These are phyloP conservation scores for Rhynchospora pubera DNA, from an alignment of 176 grass and related monocot genomes.

Conservation along the genomic window DNA sequence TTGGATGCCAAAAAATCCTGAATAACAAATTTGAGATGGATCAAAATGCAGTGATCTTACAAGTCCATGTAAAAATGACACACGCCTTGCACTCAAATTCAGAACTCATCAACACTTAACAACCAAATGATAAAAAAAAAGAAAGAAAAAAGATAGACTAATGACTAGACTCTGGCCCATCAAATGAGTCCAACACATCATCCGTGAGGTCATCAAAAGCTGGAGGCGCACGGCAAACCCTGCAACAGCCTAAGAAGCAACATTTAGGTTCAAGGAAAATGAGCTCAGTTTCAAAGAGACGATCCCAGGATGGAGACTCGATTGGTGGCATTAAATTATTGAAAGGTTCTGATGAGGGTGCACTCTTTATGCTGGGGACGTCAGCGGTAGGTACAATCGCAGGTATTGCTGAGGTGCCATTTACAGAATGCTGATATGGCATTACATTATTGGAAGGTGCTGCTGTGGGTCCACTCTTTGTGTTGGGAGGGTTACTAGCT, in stretches of 20 bases:
- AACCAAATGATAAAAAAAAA: background rate
- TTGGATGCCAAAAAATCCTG: background rate
- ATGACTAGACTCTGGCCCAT: background rate
- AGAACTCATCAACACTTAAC: background rate
- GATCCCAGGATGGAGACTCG: background rate
- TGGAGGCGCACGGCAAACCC: background rate
- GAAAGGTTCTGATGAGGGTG: background rate
- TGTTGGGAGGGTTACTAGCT: background rate
- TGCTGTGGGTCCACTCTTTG: background rate
- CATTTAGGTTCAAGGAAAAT: background rate
- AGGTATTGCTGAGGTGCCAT: background rate
- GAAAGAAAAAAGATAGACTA: background rate
- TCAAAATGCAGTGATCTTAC: background rate
- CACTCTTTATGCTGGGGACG: background rate
- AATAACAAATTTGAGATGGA: background rate
- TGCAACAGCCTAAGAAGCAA: background rate
- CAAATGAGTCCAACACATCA: background rate
- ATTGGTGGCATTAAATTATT: background rate
- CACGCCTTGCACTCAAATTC: background rate
- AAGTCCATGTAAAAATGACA: background rate
- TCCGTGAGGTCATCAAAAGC: conserved; percentile 7
- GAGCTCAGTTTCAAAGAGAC: background rate
- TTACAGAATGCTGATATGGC: background rate
- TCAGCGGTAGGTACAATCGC: background rate
- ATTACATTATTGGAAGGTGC: background rate